These are phyloP conservation scores for Stephania yunnanensis DNA, from an alignment of 164 flowering plant species.

Conservation along the genomic window DNA sequence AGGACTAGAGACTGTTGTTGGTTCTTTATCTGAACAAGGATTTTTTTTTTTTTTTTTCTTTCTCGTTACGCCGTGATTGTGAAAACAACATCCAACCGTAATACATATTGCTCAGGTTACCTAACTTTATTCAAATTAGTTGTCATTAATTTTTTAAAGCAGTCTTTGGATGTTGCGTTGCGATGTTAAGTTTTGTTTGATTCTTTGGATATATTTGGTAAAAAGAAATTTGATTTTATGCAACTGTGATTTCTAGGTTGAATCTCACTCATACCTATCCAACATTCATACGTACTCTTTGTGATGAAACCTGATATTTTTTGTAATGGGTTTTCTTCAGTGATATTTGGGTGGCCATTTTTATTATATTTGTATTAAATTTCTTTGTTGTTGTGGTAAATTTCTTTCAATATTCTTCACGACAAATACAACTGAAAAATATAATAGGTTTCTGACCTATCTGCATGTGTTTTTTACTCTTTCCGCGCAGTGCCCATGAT, in stretches of 20 bases:
- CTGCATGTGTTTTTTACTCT: not conserved
- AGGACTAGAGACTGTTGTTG: not conserved
- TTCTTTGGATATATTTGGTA: not conserved
- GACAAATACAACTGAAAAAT: not conserved
- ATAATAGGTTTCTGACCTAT: not conserved
- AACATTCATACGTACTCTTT: not conserved
- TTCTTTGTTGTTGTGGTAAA: not conserved
- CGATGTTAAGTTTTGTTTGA: not conserved
- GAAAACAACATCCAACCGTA: not conserved
- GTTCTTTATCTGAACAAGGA: not conserved
- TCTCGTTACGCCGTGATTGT: not conserved
- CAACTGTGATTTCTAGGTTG: too few relatives aligned
- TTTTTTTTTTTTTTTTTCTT: not conserved
- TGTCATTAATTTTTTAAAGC: not conserved
- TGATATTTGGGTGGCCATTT: not conserved
- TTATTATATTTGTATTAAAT: too few relatives aligned
- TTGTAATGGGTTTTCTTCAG: not conserved
- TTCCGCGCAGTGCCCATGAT: slow-evolving; percentile 89
- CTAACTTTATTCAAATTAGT: too few relatives aligned
- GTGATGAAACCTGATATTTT: not conserved
- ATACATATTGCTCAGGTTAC: not conserved
- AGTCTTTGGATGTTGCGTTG: not conserved
- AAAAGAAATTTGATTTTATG: too few relatives aligned
- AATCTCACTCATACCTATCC: too few relatives aligned
- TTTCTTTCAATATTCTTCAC: not conserved